Evolutionary conservation across 2,329 filamentous ascomycete genomes (phyloP), one percentile per base, ranked within the genome.

Genomic region (Dryadomyces sulphureus): DNA sequence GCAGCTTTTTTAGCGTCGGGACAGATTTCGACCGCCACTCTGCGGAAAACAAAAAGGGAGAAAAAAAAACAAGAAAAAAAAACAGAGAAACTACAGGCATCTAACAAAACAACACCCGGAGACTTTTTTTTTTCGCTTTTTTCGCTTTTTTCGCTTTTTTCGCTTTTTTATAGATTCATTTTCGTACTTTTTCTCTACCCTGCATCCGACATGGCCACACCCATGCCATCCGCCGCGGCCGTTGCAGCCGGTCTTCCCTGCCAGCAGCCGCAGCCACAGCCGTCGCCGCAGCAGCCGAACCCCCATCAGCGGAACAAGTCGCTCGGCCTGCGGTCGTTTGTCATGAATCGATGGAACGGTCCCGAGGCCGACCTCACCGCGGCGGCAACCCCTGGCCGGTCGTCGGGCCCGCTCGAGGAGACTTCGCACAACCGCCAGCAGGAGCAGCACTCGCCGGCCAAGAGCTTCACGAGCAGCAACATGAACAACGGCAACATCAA

Each of bases 371-470:
- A 59, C n/a, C 54, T 52, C 11, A 54, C 65, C 24, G 56, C 59
- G 19, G 46, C 63, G 20, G 50, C 58, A 45, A 50, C 55, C 19
- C 12, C 20, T 7, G 32, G 2, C 5, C 8, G 34, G 16, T 5
- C 41, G 25, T 8, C 41, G 24, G 34, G 12, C 34, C 51, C 51
- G 3, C 63, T 79, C 16, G 68, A 68, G 42, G 76, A 79, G 57
- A 66, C 77, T 38, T 72, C 73, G 48, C 67, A 73, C 48, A 79
- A 78, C 56, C 48, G 50, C n/a, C 68, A 70, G 47, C 66, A 67
- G 52, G 66, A 65, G 47, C 56, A 62, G 30, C 21, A 20, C 9
- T 20, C 36, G 4, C 21, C 20, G 14, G 41, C 54, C 58, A 20
- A 58, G 61, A 21, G 57, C 27, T 32, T 49, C 3, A n/a, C 9